A percentile compares a stretch with the other conserved stretches of the same genome.
These are phyloP conservation scores for Alternaria sp. DNA, from an alignment of 2,329 filamentous ascomycete species.

Conservation along the genomic window DNA sequence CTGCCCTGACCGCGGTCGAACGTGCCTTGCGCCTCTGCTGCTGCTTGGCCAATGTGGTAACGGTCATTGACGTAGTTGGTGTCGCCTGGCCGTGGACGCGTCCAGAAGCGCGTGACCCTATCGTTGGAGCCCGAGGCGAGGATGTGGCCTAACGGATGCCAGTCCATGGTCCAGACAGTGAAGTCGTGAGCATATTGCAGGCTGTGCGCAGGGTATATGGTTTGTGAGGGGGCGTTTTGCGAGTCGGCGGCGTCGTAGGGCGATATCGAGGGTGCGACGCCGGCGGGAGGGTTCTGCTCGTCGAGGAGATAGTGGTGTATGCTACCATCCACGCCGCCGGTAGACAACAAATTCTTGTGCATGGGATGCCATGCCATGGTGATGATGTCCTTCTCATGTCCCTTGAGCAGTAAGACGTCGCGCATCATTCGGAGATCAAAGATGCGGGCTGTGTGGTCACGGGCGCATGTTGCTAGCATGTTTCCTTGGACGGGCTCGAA, in stretches of 20 bases:
- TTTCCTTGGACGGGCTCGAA: conserved; percentile 87
- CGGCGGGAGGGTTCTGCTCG: conserved; percentile 84
- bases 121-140: conserved; percentile 96
- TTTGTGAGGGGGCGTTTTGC: conserved; percentile 78
- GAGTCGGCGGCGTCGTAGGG: conserved; percentile 88
- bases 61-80: conserved; percentile 84
- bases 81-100: conserved; percentile 85
- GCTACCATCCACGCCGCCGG: conserved; percentile 87
- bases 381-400: conserved; percentile 95
- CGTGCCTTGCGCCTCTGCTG: conserved; percentile 92
- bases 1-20: conserved; percentile 83
- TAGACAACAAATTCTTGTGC: conserved; percentile 86
- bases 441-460: conserved; percentile 90
- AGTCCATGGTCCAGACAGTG: conserved; percentile 96
- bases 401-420: conserved; percentile 89
- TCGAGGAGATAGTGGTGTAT: conserved; percentile 95
- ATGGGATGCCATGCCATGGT: conserved; percentile 93
- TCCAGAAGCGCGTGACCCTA: conserved; percentile 96
- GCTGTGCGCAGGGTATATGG: conserved; percentile 90
- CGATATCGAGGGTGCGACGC: conserved; percentile 73
- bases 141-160: conserved; percentile 96
- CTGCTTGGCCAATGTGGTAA: conserved; percentile 93
- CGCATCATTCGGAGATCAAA: conserved; percentile 99
- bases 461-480: conserved; percentile 87
- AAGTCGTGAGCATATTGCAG: conserved; percentile 89